Evolutionary conservation across 2,329 filamentous ascomycete genomes (phyloP).

Genomic region (Boeremia lycopersici): DNA sequence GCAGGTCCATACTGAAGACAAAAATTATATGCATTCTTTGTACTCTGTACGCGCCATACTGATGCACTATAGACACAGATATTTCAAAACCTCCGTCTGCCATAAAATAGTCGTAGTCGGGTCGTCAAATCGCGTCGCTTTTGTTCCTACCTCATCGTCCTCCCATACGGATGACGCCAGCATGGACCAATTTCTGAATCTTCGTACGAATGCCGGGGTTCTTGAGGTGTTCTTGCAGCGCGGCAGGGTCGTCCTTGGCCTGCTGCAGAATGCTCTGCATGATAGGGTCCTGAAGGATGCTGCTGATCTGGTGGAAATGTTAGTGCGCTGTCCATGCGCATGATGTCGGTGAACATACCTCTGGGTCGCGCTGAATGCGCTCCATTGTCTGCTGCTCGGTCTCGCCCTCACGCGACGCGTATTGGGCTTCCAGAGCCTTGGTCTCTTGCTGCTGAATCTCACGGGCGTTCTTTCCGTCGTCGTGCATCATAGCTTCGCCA

Average conservation of each 20-base stretch:
- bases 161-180: constrained; percentile 86
- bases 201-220: constrained; percentile 84
- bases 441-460: constrained; percentile 95
- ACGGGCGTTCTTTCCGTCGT: constrained; percentile 79
- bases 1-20: too few species aligned
- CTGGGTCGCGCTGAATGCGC: constrained; percentile 86
- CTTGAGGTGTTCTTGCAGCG: constrained; percentile 95
- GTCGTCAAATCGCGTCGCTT: constrained; percentile 3
- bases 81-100: background rate
- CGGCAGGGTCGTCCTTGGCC: constrained; percentile 89
- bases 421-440: constrained; percentile 91
- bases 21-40: too few species aligned
- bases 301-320: constrained; percentile 67
- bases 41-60: constrained; percentile 30
- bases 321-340: background rate
- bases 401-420: constrained; percentile 88
- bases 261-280: constrained; percentile 98
- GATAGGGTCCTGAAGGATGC: constrained; percentile 90
- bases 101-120: constrained; percentile 18
- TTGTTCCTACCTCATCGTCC: constrained; percentile 41
- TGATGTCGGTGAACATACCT: constrained; percentile 63
- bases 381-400: constrained; percentile 95
- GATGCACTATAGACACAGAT: constrained; percentile 16
- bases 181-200: constrained; percentile 92
- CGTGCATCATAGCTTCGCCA: constrained; percentile 77